Evolutionary conservation across 163 green algal species (phyloP).

Genomic region (Scenedesmus sp.): DNA sequence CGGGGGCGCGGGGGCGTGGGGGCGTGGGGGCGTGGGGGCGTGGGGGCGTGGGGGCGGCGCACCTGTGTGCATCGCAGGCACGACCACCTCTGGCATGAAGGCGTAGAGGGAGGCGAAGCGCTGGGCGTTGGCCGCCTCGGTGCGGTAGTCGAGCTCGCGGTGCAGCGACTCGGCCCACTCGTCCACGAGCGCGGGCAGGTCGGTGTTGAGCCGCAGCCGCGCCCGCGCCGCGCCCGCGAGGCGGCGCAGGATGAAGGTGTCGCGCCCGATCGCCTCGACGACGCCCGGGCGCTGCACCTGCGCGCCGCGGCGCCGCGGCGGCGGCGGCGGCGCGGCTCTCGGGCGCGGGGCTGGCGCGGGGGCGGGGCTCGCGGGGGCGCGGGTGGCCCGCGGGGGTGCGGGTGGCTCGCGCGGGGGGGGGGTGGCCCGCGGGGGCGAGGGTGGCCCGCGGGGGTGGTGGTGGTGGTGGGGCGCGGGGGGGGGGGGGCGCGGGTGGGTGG

Average conservation of each 20-base stretch:
- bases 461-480: background rate
- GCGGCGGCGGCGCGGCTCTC: too few relatives aligned
- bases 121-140: constrained; percentile 77
- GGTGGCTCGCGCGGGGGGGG: background rate
- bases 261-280: constrained; percentile 73
- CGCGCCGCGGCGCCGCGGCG: too few relatives aligned
- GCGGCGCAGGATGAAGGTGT: constrained; percentile 81
- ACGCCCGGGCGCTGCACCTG: constrained; percentile 76
- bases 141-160: constrained; percentile 89
- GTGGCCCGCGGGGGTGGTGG: background rate
- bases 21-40: too few relatives aligned
- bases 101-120: constrained; percentile 58
- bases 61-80: constrained; percentile 36
- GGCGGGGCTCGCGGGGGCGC: too few relatives aligned
- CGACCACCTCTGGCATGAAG: constrained; percentile 70
- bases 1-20: too few relatives aligned
- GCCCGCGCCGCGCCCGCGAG: constrained; percentile 38
- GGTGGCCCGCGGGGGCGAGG: background rate
- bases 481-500: background rate
- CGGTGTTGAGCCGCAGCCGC: constrained; percentile 74
- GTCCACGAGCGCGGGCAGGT: constrained; percentile 89
- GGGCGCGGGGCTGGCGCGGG: too few relatives aligned
- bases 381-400: too few relatives aligned
- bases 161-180: constrained; percentile 90
- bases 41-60: too few relatives aligned